Conservation (phyloP, 306 rosid species). For the Cicer pinnatifidum region DNA sequence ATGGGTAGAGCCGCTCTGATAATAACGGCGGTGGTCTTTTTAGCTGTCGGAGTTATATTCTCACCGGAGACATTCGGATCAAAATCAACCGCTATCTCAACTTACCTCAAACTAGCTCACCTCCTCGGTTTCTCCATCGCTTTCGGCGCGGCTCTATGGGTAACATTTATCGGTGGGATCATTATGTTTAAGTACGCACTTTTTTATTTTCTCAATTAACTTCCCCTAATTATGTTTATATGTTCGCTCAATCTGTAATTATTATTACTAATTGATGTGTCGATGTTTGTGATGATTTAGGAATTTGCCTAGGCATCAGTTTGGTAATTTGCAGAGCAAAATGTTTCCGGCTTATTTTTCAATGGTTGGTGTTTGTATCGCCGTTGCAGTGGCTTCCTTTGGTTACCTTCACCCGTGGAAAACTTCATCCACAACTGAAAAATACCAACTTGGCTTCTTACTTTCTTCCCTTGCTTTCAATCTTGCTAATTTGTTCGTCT, state of each 20-base stretch:
- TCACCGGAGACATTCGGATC: constrained; percentile 89
- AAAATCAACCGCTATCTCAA: constrained; percentile 57
- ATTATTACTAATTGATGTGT: neutral
- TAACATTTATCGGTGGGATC: constrained; percentile 96
- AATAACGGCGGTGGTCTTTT: constrained; percentile 72
- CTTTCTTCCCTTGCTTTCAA: constrained; percentile 82
- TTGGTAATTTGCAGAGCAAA: constrained; percentile 97
- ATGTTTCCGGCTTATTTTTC: constrained; percentile 97
- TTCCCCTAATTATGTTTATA: neutral
- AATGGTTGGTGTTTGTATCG: constrained; percentile 76
- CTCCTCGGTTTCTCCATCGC: constrained; percentile 89
- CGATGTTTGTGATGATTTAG: constrained; percentile 45
- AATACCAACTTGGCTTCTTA: constrained; percentile 94
- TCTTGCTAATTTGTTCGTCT: constrained; percentile 82
- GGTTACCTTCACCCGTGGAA: constrained; percentile 95
- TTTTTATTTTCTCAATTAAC: neutral
- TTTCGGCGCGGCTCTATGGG: constrained; percentile 93
- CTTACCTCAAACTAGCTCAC: constrained; percentile 85
- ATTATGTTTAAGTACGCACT: constrained; percentile 85
- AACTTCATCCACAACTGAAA: constrained; percentile 68
- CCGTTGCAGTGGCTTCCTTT: constrained; percentile 75
- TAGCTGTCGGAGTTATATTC: constrained; percentile 87
- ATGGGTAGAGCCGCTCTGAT: constrained; percentile 90
- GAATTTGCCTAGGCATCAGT: constrained; percentile 96
- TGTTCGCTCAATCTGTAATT: neutral